Base-by-base conservation (phyloP, 768 basidiomycete species). In the Punctularia strigosozonata region DNA sequence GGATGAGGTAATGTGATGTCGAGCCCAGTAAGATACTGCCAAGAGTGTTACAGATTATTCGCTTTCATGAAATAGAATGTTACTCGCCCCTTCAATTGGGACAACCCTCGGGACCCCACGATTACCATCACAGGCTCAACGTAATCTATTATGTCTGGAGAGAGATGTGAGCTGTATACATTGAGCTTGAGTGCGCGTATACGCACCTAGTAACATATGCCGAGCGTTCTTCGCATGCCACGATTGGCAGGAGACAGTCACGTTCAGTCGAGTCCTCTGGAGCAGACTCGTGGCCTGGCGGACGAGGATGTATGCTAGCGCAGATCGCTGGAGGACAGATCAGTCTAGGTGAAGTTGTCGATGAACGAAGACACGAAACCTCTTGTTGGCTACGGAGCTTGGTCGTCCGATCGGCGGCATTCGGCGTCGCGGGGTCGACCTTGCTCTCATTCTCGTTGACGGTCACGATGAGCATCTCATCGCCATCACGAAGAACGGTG, bases 191-290 rank as follows among this genome's bases (percentile, higher is more conserved):
- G 20, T 10, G 21, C 42, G 18, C 12, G 13, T 12, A 17, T 10
- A 50, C 67, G 38, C 36, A 79, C 81, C 81, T 15, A 94, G 63
- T 18, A 94, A 62, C 80, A 92, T 91, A 52, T 91, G 88, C 18
- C 88, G 63, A 1, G 82, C 69, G 53, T 92, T 92, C 66, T 94
- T 95, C n/a, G 92, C 89, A 47, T 98, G 92, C 75, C 92, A 85
- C 21, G 92, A 91, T 60, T 98, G 91, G 57, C 94, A 98, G 3
- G 77, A 68, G 26, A 98, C 75, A 0, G 76, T 78, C 21, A 95
- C 85, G 44, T 97, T 78, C 40, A 98, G 64, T 42, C 70, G 74
- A 1, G 95, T 99, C 18, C 95, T 80, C 58, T 95, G 90, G 25
- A 99, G 68, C 13, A 98, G 69, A 10, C 81, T 73, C 1, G 85